Evolutionary conservation across 2,329 filamentous ascomycete genomes (phyloP), one percentile per base, ranked within the genome.

Genomic region (Botrytis elliptica): DNA sequence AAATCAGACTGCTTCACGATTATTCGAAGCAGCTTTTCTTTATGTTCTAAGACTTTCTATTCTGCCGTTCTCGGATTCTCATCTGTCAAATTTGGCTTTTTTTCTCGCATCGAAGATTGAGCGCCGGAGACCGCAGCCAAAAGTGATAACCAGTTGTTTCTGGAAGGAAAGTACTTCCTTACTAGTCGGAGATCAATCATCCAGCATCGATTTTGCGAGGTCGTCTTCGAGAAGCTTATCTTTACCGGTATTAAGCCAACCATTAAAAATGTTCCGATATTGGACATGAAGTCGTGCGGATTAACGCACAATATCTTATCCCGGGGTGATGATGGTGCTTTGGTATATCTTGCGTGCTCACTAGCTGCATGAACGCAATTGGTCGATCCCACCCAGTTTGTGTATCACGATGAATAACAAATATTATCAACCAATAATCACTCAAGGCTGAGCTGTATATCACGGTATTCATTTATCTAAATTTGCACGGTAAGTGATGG

Each of bases 261-360:
- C 25, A 68, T n/a, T 33, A 57, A 68, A 3, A 29, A 10, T 57
- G n/a, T 38, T 68, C 65, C 36, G 22, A 52, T 29, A 40, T 42
- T 57, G 57, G 25, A 57, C 6, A 68, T 40, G 33, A 55, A 68
- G 65, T 22, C 8, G 25, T 42, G 4, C 33, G 18, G 46, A 49
- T 52, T 67, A 9, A 12, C 22, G 18, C 49, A 55, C 25, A 25
- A 55, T n/a, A 49, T 55, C n/a, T 16, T 55, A 29, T 42, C 25
- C 44, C 33, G 65, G 65, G 14, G 22, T 66, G 44, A 25, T 66
- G 42, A 14, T 67, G 65, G 46, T 55, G 65, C 65, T 55, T 67
- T 55, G 65, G 46, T 67, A 67, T 18, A 67, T 66, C 44, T 55
- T 52, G 65, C 65, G 46, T 67, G 44, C 46, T 52, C 25, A 8